Conservation (phyloP, 106 monocot genomes). For the Xerophyta viscosa region DNA sequence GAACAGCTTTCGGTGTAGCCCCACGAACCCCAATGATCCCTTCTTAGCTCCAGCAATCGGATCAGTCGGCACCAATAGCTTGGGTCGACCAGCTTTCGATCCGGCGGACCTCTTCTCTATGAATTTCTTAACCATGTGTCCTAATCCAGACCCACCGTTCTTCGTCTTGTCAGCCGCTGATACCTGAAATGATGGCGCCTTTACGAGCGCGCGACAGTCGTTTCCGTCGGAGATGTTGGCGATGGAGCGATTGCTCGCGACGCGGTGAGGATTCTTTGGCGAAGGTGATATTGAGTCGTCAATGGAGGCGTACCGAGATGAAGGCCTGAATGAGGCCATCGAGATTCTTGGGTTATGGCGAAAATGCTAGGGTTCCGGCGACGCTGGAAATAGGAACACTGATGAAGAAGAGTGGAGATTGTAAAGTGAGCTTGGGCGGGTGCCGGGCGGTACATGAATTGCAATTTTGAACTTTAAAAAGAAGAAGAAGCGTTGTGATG, state of each 20-base stretch:
- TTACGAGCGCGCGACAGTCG: constrained; percentile 12
- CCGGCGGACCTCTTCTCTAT: constrained; percentile 49
- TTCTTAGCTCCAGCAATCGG: constrained; percentile 12
- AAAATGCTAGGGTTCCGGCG: neutral
- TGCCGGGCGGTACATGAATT: neutral
- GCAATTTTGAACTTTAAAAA: too few relatives aligned
- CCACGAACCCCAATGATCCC: constrained; percentile 36
- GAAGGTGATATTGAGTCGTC: too few relatives aligned
- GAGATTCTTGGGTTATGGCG: neutral
- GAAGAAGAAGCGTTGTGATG: too few relatives aligned
- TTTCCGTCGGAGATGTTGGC: neutral
- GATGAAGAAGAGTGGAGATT: neutral
- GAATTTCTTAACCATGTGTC: constrained; percentile 66
- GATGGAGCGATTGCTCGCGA: constrained; percentile 7
- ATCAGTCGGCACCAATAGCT: constrained; percentile 18
- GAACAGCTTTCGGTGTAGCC: constrained; percentile 64
- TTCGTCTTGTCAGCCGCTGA: constrained; percentile 3
- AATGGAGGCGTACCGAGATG: constrained; percentile 51
- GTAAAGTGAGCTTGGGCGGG: neutral
- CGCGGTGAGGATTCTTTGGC: too few relatives aligned
- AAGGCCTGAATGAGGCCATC: constrained; percentile 18
- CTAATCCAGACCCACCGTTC: constrained; percentile 23
- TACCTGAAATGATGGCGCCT: constrained; percentile 1
- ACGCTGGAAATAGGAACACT: neutral
- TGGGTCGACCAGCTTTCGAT: neutral